Evolutionary conservation across 306 rosid genomes (phyloP).

Genomic region (Prunus padus): DNA sequence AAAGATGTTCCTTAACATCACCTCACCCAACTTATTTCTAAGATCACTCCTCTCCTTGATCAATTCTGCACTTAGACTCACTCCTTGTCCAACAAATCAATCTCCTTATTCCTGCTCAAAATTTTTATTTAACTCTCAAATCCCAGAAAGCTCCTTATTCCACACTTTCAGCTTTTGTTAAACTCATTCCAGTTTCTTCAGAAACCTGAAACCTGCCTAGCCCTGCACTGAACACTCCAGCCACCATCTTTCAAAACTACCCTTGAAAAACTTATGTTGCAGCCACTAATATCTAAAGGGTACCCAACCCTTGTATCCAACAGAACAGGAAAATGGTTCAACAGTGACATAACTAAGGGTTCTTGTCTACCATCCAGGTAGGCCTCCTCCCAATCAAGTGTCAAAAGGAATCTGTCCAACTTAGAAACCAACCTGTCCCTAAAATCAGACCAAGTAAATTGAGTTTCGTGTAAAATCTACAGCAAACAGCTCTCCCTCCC

Average conservation of each 20-base stretch:
- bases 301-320: background rate
- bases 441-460: background rate
- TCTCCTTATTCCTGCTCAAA: background rate
- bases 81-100: background rate
- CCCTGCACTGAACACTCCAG: background rate
- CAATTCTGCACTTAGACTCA: too few relatives aligned
- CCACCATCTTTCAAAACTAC: background rate
- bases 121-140: background rate
- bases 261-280: background rate
- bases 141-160: background rate
- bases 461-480: background rate
- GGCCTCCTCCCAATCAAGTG: background rate
- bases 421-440: background rate
- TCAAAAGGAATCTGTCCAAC: background rate
- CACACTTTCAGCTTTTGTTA: background rate
- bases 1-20: background rate
- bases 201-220: background rate
- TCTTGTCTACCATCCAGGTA: background rate
- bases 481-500: background rate
- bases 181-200: background rate
- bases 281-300: background rate
- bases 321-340: background rate
- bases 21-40: background rate
- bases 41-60: too few relatives aligned
- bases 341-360: background rate